A percentile compares a stretch with the other conserved stretches of the same genome.
Evolutionary conservation across 768 basidiomycete species (phyloP).

Genomic region (Suillus occidentalis): DNA sequence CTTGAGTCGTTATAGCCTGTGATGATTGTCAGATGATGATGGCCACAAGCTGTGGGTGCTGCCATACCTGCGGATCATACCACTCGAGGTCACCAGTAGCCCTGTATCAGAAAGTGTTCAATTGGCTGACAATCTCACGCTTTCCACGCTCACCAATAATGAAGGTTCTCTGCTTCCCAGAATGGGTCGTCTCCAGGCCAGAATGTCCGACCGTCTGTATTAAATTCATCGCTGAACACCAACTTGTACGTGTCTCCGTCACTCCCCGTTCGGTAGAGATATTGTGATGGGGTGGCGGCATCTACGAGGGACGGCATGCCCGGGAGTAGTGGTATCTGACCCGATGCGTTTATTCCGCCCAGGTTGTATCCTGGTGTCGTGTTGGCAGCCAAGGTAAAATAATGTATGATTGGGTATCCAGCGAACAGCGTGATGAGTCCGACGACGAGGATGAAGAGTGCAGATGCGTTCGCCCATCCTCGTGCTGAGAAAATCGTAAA

Average conservation of each 20-base stretch:
- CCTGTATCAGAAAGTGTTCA: conserved; percentile 23
- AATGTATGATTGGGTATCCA: conserved; percentile 82
- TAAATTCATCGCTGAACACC: conserved; percentile 89
- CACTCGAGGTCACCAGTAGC: conserved; percentile 81
- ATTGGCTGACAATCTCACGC: neutral
- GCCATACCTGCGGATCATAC: conserved; percentile 70
- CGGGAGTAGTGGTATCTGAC: conserved; percentile 80
- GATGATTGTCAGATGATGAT: conserved; percentile 8
- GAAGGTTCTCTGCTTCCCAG: conserved; percentile 84
- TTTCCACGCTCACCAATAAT: conserved; percentile 62
- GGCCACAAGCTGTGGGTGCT: neutral
- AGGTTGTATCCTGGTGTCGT: conserved; percentile 68
- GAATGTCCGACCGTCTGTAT: conserved; percentile 68
- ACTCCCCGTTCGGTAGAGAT: conserved; percentile 55
- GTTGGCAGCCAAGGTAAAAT: conserved; percentile 36
- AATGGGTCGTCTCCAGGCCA: conserved; percentile 81
- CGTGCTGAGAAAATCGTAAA: conserved; percentile 78
- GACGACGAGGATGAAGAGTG: conserved; percentile 64
- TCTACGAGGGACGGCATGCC: conserved; percentile 75
- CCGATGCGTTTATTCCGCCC: conserved; percentile 79
- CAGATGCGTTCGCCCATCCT: conserved; percentile 81
- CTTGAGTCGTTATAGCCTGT: conserved; percentile 67
- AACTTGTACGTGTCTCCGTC: conserved; percentile 82
- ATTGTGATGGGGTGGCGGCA: conserved; percentile 63
- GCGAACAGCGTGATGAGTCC: conserved; percentile 80